Base-by-base conservation (phyloP, 1,139 yeast genomes). In the Suhomyces atakaporum region DNA sequence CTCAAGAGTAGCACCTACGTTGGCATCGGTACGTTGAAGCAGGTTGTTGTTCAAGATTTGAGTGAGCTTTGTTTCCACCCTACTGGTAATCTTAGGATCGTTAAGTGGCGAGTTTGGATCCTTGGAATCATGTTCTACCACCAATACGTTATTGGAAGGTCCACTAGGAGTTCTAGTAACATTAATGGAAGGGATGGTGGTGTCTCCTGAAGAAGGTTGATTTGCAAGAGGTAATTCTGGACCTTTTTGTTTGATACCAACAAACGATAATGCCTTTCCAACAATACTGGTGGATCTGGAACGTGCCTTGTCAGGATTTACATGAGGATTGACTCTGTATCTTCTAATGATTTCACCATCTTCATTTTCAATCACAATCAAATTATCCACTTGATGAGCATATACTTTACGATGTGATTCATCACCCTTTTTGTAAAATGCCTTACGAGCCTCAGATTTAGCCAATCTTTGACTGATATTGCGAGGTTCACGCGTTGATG, bases 341-440 rank as follows among this genome's bases (percentile, higher is more conserved):
- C 96, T 73, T 53, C 96, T 78, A 30, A 92, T 69, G 40, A 92
- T 79, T 50, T 92, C 97, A 47, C 98, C 98, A 24, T 89, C 96
- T 31, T 78, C 88, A 54, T 89, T 86, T 59, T 92, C 98, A 45
- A 92, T 83, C 42, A 89, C 73, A 39, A 92, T 77, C 44, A 81
- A 71, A 53, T 88, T 79, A 53, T 83, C 95, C 33, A 70, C 56
- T 54, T 69, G 74, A 51, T 70, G 73, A 6, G 75, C 76, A 53
- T 45, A 70, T 8, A 67, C 69, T 45, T 64, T 67, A 18, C 63
- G 56, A 31, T 56, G 65, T 16, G 49, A 51, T 7, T 66, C 62
- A 41, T 61, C 69, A 30, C 47, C 50, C 45, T 61, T 67, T 27
- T 51, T 60, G 40, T 55, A 61, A 40, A 38, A 65, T 11, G 59